Conservation (phyloP, 768 basidiomycete genomes). For the Leccinellum luteum region DNA sequence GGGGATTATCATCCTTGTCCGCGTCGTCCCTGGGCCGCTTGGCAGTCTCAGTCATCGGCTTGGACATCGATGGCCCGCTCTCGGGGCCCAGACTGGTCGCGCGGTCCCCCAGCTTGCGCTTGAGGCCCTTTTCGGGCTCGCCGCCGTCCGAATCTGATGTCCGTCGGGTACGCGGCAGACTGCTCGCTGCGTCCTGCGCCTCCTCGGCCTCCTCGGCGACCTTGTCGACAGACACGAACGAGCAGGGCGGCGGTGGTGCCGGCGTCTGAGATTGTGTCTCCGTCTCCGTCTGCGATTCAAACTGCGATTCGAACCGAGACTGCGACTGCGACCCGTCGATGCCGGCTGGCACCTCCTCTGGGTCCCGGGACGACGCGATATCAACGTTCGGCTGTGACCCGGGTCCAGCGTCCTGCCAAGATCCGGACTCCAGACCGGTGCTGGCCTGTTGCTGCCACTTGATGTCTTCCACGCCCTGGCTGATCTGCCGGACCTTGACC, state of each 20-base stretch:
- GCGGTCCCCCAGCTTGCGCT: slow-evolving; percentile 68
- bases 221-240: slow-evolving; percentile 22
- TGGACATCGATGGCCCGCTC: slow-evolving; percentile 18
- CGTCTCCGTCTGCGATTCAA: not conserved
- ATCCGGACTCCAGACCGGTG: not conserved
- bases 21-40: slow-evolving; percentile 65
- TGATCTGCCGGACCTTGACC: slow-evolving; percentile 77
- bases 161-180: slow-evolving; percentile 25
- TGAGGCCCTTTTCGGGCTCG: slow-evolving; percentile 59
- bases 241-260: slow-evolving; percentile 11
- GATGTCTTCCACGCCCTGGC: slow-evolving; percentile 75
- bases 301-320: not conserved
- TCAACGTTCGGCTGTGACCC: slow-evolving; percentile 4
- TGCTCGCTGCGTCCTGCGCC: slow-evolving; percentile 26
- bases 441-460: slow-evolving; percentile 54
- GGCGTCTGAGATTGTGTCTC: not conserved
- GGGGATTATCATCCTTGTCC: slow-evolving; percentile 61
- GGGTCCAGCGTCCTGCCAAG: slow-evolving; percentile 11
- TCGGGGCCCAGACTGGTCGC: slow-evolving; percentile 61
- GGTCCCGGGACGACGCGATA: slow-evolving; percentile 2
- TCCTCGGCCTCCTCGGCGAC: slow-evolving; percentile 29
- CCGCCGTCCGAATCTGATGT: slow-evolving; percentile 44
- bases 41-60: slow-evolving; percentile 36
- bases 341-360: slow-evolving; percentile 8
- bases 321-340: not conserved